Evolutionary conservation across 1,284 basidiomycete genomes (phyloP).

Genomic region (Inonotus hispidus): DNA sequence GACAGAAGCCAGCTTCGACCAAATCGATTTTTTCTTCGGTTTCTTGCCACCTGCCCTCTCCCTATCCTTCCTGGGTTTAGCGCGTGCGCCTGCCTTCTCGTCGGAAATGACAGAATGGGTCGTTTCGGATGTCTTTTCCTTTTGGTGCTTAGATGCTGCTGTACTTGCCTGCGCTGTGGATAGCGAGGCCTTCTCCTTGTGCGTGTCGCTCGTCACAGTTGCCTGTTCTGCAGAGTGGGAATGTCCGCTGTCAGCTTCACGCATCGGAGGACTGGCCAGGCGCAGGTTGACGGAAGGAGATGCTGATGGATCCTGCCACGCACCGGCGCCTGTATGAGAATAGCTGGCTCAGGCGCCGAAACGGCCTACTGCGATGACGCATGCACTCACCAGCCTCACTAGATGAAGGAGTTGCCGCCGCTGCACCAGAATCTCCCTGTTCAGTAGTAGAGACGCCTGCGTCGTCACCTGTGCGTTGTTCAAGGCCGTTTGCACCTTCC

Average conservation of each 20-base stretch:
- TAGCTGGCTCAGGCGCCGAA: neutral
- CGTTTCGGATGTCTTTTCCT: constrained; percentile 36
- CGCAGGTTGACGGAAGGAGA: neutral
- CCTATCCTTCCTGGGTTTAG: constrained; percentile 5
- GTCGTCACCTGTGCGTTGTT: constrained; percentile 9
- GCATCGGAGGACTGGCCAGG: constrained; percentile 3
- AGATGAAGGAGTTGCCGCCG: neutral
- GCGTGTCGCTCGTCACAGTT: constrained; percentile 20
- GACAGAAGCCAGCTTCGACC: constrained; percentile 16
- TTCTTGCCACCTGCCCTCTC: constrained; percentile 1
- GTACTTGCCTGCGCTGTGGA: constrained; percentile 34
- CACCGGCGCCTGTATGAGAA: constrained; percentile 15
- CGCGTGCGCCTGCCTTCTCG: constrained; percentile 25
- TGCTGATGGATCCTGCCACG: constrained; percentile 14
- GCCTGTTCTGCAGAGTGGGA: constrained; percentile 16
- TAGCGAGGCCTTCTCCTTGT: constrained; percentile 40
- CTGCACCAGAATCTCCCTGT: constrained; percentile 3
- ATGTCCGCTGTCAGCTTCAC: constrained; percentile 10
- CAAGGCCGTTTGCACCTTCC: constrained; percentile 9
- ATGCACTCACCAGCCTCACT: constrained; percentile 9
- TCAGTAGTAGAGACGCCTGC: constrained; percentile 4
- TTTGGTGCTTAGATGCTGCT: constrained; percentile 29
- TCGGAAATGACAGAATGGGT: constrained; percentile 26
- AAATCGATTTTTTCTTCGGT: constrained; percentile 16
- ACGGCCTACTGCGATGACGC: neutral